Evolutionary conservation across 352 stramenopile species (phyloP).

Genomic region (Globisporangium lucens): DNA sequence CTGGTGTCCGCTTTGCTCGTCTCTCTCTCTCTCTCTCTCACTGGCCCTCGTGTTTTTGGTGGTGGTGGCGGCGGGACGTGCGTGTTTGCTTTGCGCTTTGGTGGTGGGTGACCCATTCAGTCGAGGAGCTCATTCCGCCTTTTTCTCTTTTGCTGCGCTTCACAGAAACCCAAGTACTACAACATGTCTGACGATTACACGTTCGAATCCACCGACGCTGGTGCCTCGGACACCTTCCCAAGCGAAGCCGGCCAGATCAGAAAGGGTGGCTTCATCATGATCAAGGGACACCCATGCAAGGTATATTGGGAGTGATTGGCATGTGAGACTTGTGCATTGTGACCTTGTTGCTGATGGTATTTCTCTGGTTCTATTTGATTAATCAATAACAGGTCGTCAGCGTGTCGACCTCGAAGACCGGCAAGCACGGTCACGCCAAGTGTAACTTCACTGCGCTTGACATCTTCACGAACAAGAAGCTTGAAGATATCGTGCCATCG

Average conservation of each 20-base stretch:
- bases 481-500: constrained; percentile 99
- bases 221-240: constrained; percentile 97
- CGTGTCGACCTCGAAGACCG: constrained; percentile 99
- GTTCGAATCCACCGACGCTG: constrained; percentile 95
- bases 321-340: background rate
- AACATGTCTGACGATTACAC: constrained; percentile 68
- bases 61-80: constrained; percentile 4
- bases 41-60: background rate
- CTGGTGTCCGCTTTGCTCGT: background rate
- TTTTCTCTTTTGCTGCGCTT: background rate
- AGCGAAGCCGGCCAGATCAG: constrained; percentile 99
- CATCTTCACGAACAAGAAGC: constrained; percentile 99
- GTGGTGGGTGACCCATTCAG: background rate
- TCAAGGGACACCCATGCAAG: constrained; percentile 99
- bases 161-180: constrained; percentile 15
- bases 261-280: constrained; percentile 99
- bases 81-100: background rate
- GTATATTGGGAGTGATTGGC: constrained; percentile 34
- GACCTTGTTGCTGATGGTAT: constrained; percentile 3
- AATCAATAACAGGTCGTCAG: constrained; percentile 56
- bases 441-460: constrained; percentile 99
- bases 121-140: constrained; percentile 16
- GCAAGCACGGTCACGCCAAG: constrained; percentile 99
- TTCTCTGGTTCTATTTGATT: background rate
- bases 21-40: background rate